Base-by-base conservation (phyloP, 163 green algal species). In the Volvox carteri region DNA sequence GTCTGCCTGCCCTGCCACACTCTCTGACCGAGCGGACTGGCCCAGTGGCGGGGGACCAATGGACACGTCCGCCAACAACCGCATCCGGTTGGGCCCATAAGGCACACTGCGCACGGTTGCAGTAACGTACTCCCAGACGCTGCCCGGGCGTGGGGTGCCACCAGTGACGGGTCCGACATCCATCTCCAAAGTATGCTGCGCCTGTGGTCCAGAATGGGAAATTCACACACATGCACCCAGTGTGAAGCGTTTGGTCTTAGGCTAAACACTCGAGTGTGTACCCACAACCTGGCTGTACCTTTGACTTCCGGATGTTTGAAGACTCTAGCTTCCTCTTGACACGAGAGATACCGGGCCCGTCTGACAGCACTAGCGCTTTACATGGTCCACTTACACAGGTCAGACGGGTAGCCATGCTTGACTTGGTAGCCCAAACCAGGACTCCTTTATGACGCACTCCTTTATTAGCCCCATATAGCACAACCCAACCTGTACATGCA, bases 71-170 rank as follows among this genome's bases (percentile, higher is more conserved):
- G 25, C 62, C 39, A 58, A 30, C 37, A 78, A 42, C 37, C 46
- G 16, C 39, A 78, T 78, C 35, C 70, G 25, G 70, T 56, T 56
- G 12, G 70, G 70, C 35, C 70, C 70, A 37, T 58, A 78, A 9
- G 70, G 70, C 39, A 78, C 70, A 7, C 39, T 28, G 16, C 12
- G 21, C 14, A 35, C 14, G 11, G 25, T 11, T 16, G 4, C 16
- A 37, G 19, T 8, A 6, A 78, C 70, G 16, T 56, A 21, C 11
- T 56, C 14, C 70, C 70, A 54, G 6, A 78, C 37, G n/a, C 70
- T 78, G 39, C 39, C 37, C 4, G 14, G 12, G 14, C 39, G 37
- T 35, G n/a, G 16, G 4, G 19, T n/a, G 11, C 39, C 70, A 35
- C 39, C 12, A 12, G 16, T 56, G 39, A 78, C 37, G 70, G 70